Percentiles rank a stretch among this genome's conserved stretches.
Evolutionary conservation across 1,284 basidiomycete species (phyloP).

Genomic region (Fomitopsis palustris): DNA sequence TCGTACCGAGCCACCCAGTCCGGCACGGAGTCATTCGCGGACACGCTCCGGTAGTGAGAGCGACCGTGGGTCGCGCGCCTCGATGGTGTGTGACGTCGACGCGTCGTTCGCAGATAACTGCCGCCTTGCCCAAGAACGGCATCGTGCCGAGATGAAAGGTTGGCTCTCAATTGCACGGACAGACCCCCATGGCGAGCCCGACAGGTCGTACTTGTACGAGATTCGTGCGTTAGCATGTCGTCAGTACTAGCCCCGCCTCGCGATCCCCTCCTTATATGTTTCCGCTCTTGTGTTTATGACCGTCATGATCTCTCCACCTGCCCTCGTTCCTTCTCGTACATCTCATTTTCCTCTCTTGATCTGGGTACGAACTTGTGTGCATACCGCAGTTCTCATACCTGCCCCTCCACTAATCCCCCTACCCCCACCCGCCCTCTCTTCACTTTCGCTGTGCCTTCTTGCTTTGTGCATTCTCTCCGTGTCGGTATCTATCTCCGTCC

Average conservation of each 20-base stretch:
- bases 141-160: conserved; percentile 76
- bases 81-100: conserved; percentile 70
- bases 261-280: conserved; percentile 2
- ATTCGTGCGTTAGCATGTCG: conserved; percentile 79
- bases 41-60: conserved; percentile 71
- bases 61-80: conserved; percentile 71
- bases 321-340: conserved; percentile 7
- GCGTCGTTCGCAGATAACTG: conserved; percentile 71
- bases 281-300: conserved; percentile 13
- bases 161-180: conserved; percentile 50
- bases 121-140: conserved; percentile 73
- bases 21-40: conserved; percentile 59
- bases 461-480: conserved; percentile 15
- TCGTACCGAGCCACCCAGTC: conserved; percentile 41
- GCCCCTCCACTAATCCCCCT: conserved; percentile 14
- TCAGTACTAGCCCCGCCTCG: conserved; percentile 50
- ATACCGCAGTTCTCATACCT: conserved; percentile 1
- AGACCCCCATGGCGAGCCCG: conserved; percentile 43
- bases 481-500: background rate
- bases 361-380: conserved; percentile 6
- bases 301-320: conserved; percentile 13
- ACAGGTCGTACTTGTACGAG: conserved; percentile 67
- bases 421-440: conserved; percentile 22
- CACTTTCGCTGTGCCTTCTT: conserved; percentile 20
- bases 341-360: background rate